Base-by-base conservation (phyloP, 2,329 filamentous ascomycete genomes). In the Xenosphaeropsis pyriputrescens region DNA sequence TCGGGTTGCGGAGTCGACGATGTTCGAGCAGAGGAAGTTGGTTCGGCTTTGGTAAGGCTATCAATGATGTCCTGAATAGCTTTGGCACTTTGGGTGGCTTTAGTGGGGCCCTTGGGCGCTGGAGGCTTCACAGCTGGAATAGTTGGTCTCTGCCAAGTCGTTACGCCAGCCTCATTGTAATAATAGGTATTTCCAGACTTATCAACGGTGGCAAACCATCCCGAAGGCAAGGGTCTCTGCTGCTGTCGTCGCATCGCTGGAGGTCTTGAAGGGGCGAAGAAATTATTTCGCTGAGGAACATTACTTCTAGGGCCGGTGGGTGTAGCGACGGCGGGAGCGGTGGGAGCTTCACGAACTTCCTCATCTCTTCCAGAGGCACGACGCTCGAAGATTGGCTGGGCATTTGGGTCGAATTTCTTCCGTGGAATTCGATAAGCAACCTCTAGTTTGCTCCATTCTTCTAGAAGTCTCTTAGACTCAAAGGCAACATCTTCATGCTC, bases 401-500 rank as follows among this genome's bases (percentile, higher is more conserved):
- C 72, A 45, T 75, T 77, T 18, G 79, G 77, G 53, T 89, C 85
- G 41, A 82, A 63, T 62, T 93, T 93, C 62, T 91, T 84, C 40
- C 89, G 75, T 29, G 85, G 85, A 52, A 98, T 98, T 42, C 91
- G 79, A 58, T 96, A 98, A 6, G 77, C 91, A 29, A 93, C 70
- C 56, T 94, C 82, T 35, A 98, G 65, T 50, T 85, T 88, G 55
- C 80, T 81, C 91, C 91, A 98, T 46, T 79, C 79, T 7, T 85
- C 75, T 18, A 95, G 62, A 29, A 98, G 65, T 34, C 72, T 68
- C 39, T 70, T 70, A 5, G 89, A 76, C 50, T 79, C 79, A 15
- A 71, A 68, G 18, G 78, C 70, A 15, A 98, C 84, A 41, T 81
- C 70, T 43, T 85, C 75, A 51, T 94, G 79, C 7, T 78, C 74